phyloP scores from a whole-genome alignment of 768 basidiomycete species.

The Butyriboletus loyo region DNA sequence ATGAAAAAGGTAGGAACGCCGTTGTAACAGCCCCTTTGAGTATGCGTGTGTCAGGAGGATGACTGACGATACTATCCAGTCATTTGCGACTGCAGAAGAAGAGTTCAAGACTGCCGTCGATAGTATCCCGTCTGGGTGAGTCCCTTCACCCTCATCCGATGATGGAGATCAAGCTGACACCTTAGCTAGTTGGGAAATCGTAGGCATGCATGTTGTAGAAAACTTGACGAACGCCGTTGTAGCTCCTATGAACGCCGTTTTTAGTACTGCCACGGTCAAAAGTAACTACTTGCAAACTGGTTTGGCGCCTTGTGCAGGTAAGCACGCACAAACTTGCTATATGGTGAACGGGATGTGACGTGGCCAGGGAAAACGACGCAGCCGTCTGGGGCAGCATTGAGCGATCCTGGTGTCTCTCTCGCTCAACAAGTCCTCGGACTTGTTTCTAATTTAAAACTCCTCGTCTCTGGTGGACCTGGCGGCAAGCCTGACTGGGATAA shows the following conservation, averaged over 20 bases:
- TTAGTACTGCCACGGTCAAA: constrained; percentile 11
- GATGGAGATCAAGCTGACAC: background rate
- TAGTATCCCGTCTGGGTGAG: constrained; percentile 13
- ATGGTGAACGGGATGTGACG: background rate
- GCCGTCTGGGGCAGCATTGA: constrained; percentile 10
- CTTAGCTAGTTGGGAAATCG: constrained; percentile 7
- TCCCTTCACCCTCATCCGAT: background rate
- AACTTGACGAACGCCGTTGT: constrained; percentile 9
- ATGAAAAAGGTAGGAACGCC: constrained; percentile 12
- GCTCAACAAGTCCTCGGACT: constrained; percentile 9
- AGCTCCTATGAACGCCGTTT: constrained; percentile 11
- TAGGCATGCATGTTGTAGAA: constrained; percentile 16
- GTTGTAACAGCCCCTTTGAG: background rate
- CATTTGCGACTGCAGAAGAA: constrained; percentile 10
- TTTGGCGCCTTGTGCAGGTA: background rate
- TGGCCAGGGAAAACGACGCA: constrained; percentile 2
- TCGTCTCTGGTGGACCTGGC: constrained; percentile 11
- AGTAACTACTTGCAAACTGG: constrained; percentile 12
- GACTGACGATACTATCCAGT: constrained; percentile 1
- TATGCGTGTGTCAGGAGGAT: too few relatives aligned
- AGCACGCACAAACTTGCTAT: background rate
- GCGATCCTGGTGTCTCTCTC: constrained; percentile 6
- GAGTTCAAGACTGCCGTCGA: constrained; percentile 18
- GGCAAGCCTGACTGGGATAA: constrained; percentile 16
- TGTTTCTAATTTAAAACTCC: constrained; percentile 8